phyloP scores from a whole-genome alignment of 495 filamentous ascomycete genomes.

The Hyaloscypha finlandica region DNA sequence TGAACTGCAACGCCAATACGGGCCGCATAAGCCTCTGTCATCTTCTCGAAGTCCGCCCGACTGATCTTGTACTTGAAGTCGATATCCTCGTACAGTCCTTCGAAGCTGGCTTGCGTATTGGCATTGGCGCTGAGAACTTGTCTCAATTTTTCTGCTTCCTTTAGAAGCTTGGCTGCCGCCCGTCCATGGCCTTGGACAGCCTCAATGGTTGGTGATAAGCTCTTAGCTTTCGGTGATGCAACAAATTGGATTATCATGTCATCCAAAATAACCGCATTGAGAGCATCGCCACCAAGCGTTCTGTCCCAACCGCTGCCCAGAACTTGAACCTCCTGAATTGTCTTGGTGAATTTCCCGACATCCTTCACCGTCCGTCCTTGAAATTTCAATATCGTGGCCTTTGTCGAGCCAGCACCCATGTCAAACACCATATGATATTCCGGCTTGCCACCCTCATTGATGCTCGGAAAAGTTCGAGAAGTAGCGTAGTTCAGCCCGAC shows the following conservation, averaged over 20 bases:
- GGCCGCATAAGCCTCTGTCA: slow-evolving; percentile 67
- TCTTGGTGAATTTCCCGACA: slow-evolving; percentile 93
- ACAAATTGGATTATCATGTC: slow-evolving; percentile 84
- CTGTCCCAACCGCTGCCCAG: slow-evolving; percentile 86
- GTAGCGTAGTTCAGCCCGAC: slow-evolving; percentile 96
- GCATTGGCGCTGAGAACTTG: slow-evolving; percentile 94
- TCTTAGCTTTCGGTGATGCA: slow-evolving; percentile 69
- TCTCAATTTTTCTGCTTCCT: slow-evolving; percentile 83
- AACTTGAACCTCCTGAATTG: slow-evolving; percentile 87
- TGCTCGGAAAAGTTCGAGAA: slow-evolving; percentile 79
- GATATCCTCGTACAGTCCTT: slow-evolving; percentile 85
- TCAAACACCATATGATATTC: slow-evolving; percentile 95
- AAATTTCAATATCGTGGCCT: slow-evolving; percentile 89
- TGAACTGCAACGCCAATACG: slow-evolving; percentile 70
- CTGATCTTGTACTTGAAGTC: slow-evolving; percentile 91
- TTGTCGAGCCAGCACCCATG: slow-evolving; percentile 97
- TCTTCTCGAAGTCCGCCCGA: slow-evolving; percentile 79
- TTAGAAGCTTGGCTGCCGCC: slow-evolving; percentile 83
- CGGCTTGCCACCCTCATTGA: slow-evolving; percentile 82
- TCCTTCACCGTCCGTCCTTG: slow-evolving; percentile 90
- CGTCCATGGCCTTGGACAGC: slow-evolving; percentile 75
- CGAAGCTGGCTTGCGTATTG: slow-evolving; percentile 77
- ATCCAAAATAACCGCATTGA: slow-evolving; percentile 84
- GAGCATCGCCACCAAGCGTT: slow-evolving; percentile 83
- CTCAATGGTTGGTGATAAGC: slow-evolving; percentile 57